A percentile compares a stretch with the other conserved stretches of the same genome.
These are phyloP conservation scores for Gracilaria gracilis DNA, from an alignment of 23 red algal genomes.

Conservation along the genomic window DNA sequence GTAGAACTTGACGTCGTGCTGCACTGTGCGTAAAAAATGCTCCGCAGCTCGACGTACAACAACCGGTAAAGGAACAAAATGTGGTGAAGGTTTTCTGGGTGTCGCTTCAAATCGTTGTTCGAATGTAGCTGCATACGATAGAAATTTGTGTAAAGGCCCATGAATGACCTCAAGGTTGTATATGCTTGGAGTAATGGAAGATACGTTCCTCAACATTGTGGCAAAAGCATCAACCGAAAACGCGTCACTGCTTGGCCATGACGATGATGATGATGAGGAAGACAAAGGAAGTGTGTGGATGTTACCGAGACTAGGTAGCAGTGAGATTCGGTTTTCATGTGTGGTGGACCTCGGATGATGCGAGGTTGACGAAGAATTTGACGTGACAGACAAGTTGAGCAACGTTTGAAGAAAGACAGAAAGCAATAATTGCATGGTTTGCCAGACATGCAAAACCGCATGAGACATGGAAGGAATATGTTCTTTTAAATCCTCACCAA, in stretches of 20 bases:
- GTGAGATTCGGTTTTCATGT: not conserved
- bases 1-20: constrained; percentile 30
- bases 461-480: not conserved
- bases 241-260: constrained; percentile 3
- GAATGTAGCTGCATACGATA: constrained; percentile 28
- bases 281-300: not conserved
- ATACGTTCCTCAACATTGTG: constrained; percentile 15
- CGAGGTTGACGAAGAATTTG: not conserved
- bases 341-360: not conserved
- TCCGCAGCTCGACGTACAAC: constrained; percentile 38
- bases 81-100: not conserved
- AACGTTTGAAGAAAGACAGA: constrained; percentile 45
- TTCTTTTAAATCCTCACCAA: constrained; percentile 18
- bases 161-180: constrained; percentile 67
- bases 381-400: constrained; percentile 16
- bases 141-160: constrained; percentile 64
- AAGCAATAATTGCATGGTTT: constrained; percentile 35
- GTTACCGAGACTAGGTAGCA: not conserved
- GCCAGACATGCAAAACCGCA: constrained; percentile 43
- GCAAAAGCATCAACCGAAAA: constrained; percentile 16
- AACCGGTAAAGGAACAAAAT: not conserved
- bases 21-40: constrained; percentile 49
- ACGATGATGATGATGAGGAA: not conserved
- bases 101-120: constrained; percentile 11
- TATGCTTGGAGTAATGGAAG: constrained; percentile 36